Evolutionary conservation across 1,139 yeast species (phyloP).

Genomic region (Blastobotrys serpentis): DNA sequence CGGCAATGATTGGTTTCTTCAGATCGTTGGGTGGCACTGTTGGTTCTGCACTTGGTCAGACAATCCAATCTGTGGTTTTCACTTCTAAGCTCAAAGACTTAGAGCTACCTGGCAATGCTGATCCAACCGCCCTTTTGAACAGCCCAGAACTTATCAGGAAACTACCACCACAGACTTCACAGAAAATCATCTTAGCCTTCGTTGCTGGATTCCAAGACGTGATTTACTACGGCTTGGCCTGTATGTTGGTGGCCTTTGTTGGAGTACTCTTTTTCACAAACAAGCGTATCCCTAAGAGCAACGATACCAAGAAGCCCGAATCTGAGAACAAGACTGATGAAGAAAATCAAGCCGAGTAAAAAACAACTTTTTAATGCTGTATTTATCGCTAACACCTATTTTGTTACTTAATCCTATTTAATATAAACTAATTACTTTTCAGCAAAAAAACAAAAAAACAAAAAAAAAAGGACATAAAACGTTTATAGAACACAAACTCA

Average conservation of each 20-base stretch:
- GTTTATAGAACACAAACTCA: too few relatives aligned
- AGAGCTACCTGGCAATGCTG: constrained; percentile 18
- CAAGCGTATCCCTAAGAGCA: constrained; percentile 23
- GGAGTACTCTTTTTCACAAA: constrained; percentile 26
- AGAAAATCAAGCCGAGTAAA: background rate
- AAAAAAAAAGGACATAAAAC: too few relatives aligned
- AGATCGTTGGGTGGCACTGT: constrained; percentile 52
- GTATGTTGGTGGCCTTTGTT: constrained; percentile 22
- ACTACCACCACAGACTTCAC: constrained; percentile 21
- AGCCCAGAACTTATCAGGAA: constrained; percentile 25
- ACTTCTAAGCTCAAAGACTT: constrained; percentile 14
- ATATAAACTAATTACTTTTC: too few relatives aligned
- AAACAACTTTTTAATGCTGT: background rate
- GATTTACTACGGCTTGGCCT: constrained; percentile 28
- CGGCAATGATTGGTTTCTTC: constrained; percentile 49
- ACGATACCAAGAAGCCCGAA: constrained; percentile 1
- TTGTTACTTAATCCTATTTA: too few relatives aligned
- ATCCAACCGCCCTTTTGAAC: constrained; percentile 21
- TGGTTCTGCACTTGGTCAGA: constrained; percentile 49
- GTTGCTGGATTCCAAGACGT: constrained; percentile 28
- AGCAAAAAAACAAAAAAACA: too few relatives aligned
- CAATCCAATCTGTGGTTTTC: constrained; percentile 44
- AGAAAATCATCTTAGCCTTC: constrained; percentile 24
- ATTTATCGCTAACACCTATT: background rate
- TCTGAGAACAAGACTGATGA: background rate